Evolutionary conservation across 2,329 filamentous ascomycete species (phyloP).

Genomic region (Aspergillus sergii): DNA sequence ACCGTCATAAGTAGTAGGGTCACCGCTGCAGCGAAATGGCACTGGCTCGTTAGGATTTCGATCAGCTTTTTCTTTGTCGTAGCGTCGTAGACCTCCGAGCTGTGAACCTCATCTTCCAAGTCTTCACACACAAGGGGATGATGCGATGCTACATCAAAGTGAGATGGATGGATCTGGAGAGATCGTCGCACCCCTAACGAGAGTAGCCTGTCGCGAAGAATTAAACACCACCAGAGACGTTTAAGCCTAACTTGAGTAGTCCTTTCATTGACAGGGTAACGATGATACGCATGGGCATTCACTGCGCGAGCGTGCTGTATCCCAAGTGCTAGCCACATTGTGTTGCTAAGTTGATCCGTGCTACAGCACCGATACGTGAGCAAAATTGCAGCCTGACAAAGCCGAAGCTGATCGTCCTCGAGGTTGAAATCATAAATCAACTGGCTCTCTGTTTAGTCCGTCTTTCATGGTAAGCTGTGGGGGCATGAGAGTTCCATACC

Average conservation of each 20-base stretch:
- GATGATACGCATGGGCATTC: neutral
- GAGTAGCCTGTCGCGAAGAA: neutral
- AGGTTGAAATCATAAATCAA: neutral
- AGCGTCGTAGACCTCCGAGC: neutral
- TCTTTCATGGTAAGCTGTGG: neutral
- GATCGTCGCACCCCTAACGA: neutral
- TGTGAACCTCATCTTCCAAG: neutral
- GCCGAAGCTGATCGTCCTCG: neutral
- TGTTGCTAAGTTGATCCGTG: neutral
- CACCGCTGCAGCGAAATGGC: neutral
- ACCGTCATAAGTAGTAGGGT: neutral
- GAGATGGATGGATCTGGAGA: neutral
- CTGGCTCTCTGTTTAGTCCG: neutral
- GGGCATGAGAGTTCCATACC: neutral
- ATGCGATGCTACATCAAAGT: neutral
- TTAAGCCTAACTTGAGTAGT: neutral
- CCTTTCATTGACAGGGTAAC: neutral
- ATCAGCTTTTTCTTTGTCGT: neutral
- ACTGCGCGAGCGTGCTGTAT: neutral
- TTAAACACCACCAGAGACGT: neutral
- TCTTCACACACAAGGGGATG: neutral
- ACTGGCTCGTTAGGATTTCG: neutral
- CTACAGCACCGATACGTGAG: neutral
- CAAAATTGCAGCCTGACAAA: neutral
- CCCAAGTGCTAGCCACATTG: neutral